Conservation (phyloP, 768 basidiomycete genomes). For the Amanita pseudoporphyria region DNA sequence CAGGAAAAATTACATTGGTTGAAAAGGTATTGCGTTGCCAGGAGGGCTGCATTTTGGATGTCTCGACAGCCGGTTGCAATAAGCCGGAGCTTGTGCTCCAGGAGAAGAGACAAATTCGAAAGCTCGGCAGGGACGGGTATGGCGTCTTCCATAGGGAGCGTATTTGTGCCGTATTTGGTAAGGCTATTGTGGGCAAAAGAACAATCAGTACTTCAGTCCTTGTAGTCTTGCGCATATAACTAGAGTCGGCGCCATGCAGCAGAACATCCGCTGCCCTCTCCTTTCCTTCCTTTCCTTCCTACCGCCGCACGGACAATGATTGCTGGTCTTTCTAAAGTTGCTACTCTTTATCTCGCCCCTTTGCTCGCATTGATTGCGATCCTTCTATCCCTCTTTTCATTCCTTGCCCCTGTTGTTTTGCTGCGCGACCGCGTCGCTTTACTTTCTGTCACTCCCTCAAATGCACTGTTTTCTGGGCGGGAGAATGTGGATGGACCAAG, state of each 20-base stretch:
- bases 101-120: slow-evolving; percentile 37
- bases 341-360: slow-evolving; percentile 60
- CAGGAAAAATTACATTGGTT: slow-evolving; percentile 49
- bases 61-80: slow-evolving; percentile 44
- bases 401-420: slow-evolving; percentile 54
- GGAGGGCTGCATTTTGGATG: slow-evolving; percentile 47
- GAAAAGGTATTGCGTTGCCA: slow-evolving; percentile 67
- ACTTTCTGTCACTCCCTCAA: slow-evolving; percentile 52
- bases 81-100: slow-evolving; percentile 45
- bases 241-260: background rate
- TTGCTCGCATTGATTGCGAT: slow-evolving; percentile 56
- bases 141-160: background rate
- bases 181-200: background rate
- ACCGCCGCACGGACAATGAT: slow-evolving; percentile 41
- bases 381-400: slow-evolving; percentile 56
- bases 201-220: too few relatives aligned
- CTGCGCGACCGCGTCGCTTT: slow-evolving; percentile 56
- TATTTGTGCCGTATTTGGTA: slow-evolving; percentile 5
- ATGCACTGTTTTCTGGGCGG: slow-evolving; percentile 21
- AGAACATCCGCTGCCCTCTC: slow-evolving; percentile 4
- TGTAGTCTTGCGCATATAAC: background rate
- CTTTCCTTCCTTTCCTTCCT: slow-evolving; percentile 3
- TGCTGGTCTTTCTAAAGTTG: slow-evolving; percentile 55
- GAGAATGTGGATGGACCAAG: slow-evolving; percentile 54
- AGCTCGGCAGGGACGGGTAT: slow-evolving; percentile 25